These are phyloP conservation scores for Tylopilus sp. DNA, from an alignment of 768 basidiomycete species.

Conservation along the genomic window DNA sequence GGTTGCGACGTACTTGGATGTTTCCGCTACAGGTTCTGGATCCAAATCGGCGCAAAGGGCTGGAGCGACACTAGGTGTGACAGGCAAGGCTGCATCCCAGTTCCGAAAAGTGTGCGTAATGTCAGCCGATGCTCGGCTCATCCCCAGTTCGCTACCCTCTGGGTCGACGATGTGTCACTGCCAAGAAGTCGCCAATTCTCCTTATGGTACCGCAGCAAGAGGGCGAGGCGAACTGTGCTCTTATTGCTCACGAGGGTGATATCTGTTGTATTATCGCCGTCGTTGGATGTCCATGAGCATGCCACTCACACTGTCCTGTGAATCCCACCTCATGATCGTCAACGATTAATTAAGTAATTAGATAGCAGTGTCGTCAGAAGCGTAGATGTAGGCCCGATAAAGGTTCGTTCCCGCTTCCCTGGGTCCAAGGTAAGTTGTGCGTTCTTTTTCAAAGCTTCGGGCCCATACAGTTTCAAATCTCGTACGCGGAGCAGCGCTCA, in stretches of 20 bases:
- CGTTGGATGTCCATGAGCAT: neutral
- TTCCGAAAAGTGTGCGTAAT: constrained; percentile 7
- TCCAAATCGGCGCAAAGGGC: neutral
- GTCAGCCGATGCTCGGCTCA: neutral
- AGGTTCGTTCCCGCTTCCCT: neutral
- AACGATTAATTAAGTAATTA: neutral
- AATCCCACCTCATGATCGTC: neutral
- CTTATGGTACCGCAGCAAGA: neutral
- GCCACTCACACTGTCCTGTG: neutral
- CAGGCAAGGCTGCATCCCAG: no score
- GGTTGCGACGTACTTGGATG: neutral
- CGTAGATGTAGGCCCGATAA: neutral
- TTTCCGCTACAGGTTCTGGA: constrained; percentile 9
- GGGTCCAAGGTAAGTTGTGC: no score
- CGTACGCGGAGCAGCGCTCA: no score
- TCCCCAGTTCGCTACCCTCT: neutral
- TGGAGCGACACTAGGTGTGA: no score
- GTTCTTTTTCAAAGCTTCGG: no score
- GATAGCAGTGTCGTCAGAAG: no score
- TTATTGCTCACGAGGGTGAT: no score
- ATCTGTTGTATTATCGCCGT: neutral
- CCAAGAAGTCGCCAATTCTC: neutral
- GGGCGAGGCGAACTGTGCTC: no score
- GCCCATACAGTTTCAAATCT: no score
- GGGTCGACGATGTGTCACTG: neutral